phyloP scores from a whole-genome alignment of 768 basidiomycete genomes.

The Trametes cingulata region DNA sequence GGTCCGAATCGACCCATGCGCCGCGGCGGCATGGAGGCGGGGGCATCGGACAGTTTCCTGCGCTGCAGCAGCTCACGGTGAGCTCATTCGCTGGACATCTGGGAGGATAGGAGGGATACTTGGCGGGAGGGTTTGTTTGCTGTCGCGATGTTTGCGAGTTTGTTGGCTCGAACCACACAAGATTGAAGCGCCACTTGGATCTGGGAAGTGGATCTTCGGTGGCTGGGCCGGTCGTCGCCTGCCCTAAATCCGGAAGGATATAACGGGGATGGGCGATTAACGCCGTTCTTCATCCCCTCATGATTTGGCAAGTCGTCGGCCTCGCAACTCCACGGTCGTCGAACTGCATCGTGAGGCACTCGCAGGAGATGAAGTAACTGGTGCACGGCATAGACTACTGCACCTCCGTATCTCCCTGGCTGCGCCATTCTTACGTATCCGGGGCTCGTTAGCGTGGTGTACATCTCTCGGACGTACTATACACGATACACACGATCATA shows the following conservation, averaged over 20 bases:
- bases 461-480: conserved; percentile 48
- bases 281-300: conserved; percentile 40
- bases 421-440: conserved; percentile 50
- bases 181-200: conserved; percentile 17
- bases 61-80: too few relatives aligned
- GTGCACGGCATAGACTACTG: conserved; percentile 79
- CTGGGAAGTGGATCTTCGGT: conserved; percentile 17
- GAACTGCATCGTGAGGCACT: conserved; percentile 57
- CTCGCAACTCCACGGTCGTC: conserved; percentile 38
- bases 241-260: conserved; percentile 37
- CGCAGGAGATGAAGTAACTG: conserved; percentile 89
- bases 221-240: conserved; percentile 23
- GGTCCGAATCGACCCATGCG: not conserved
- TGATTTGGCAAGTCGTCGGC: conserved; percentile 47
- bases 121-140: not conserved
- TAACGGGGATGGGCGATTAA: conserved; percentile 7
- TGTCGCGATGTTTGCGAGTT: conserved; percentile 14
- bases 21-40: not conserved
- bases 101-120: too few relatives aligned
- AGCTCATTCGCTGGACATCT: too few relatives aligned
- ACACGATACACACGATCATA: not conserved
- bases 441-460: conserved; percentile 87
- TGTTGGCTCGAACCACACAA: conserved; percentile 16
- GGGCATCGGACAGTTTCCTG: not conserved
- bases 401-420: conserved; percentile 87